Conservation (phyloP, 73 alveolate genomes). For the Halteria grandinella region DNA sequence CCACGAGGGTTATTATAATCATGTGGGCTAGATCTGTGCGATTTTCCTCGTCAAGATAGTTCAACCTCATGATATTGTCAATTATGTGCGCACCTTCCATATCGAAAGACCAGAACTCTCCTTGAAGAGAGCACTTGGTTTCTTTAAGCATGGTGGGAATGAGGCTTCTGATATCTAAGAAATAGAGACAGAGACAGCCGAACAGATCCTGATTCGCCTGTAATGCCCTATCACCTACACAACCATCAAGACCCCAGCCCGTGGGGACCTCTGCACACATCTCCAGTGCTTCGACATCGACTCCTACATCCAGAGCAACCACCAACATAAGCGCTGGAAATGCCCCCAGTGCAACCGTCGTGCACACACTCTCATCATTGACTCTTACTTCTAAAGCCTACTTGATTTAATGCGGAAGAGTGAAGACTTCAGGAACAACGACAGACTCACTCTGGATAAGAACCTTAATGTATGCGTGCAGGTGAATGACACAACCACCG, state of each 20-base stretch:
- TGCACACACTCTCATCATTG: conserved; percentile 38
- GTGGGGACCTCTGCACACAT: conserved; percentile 68
- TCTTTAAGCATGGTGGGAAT: conserved; percentile 5
- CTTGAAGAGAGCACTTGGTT: conserved; percentile 11
- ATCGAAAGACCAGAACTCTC: conserved; percentile 33
- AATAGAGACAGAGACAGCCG: conserved; percentile 32
- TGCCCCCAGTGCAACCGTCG: conserved; percentile 62
- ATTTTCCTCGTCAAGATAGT: conserved; percentile 48
- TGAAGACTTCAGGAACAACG: not conserved
- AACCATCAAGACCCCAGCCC: conserved; percentile 55
- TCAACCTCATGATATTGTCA: conserved; percentile 38
- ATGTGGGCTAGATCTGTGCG: conserved; percentile 43
- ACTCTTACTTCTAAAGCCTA: conserved; percentile 21
- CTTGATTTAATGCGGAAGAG: not conserved
- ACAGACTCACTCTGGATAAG: not conserved
- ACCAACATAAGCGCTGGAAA: conserved; percentile 52
- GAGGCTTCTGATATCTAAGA: conserved; percentile 36
- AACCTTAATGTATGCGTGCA: no score
- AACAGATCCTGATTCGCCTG: conserved; percentile 19
- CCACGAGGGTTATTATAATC: conserved; percentile 36
- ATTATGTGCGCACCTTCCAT: not conserved
- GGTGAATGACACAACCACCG: no score
- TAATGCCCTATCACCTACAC: conserved; percentile 60
- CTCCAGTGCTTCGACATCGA: conserved; percentile 64
- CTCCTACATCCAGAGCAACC: conserved; percentile 49